These are phyloP conservation scores for Apocynum venetum DNA, from an alignment of 257 asterid genomes.

Conservation along the genomic window DNA sequence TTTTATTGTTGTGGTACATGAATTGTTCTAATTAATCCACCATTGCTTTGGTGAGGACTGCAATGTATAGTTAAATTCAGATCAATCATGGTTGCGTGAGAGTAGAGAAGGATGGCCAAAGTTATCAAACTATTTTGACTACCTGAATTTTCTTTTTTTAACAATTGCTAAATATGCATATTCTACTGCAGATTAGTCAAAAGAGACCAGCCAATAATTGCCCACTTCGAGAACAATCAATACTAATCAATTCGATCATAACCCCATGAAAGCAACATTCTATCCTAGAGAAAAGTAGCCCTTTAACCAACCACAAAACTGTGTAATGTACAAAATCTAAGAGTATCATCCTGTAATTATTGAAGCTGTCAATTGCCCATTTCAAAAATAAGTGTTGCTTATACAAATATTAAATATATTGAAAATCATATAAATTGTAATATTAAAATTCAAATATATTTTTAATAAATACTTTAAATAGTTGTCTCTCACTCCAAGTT, in stretches of 20 bases:
- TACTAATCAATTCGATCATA: neutral
- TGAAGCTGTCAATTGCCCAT: conserved; percentile 16
- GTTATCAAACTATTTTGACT: neutral
- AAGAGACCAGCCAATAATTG: conserved; percentile 18
- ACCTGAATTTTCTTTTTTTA: neutral
- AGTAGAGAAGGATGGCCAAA: neutral
- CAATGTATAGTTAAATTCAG: neutral
- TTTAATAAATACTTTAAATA: no score
- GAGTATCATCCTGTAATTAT: conserved; percentile 32
- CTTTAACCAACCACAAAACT: conserved; percentile 30
- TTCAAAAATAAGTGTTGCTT: no score
- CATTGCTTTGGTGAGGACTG: neutral
- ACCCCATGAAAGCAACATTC: conserved; percentile 28
- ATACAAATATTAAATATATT: no score
- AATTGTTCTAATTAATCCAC: neutral
- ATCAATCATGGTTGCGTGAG: neutral
- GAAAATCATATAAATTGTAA: no score
- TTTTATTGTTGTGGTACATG: no score
- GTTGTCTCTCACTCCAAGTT: no score
- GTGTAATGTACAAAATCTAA: conserved; percentile 27
- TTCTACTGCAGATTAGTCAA: neutral
- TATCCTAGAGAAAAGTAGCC: conserved; percentile 11
- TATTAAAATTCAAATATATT: no score
- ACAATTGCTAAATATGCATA: neutral
- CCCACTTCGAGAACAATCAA: conserved; percentile 18